These are phyloP conservation scores for Mortierella sp. DNA, from an alignment of 371 early-diverging fungal species.

Conservation along the genomic window DNA sequence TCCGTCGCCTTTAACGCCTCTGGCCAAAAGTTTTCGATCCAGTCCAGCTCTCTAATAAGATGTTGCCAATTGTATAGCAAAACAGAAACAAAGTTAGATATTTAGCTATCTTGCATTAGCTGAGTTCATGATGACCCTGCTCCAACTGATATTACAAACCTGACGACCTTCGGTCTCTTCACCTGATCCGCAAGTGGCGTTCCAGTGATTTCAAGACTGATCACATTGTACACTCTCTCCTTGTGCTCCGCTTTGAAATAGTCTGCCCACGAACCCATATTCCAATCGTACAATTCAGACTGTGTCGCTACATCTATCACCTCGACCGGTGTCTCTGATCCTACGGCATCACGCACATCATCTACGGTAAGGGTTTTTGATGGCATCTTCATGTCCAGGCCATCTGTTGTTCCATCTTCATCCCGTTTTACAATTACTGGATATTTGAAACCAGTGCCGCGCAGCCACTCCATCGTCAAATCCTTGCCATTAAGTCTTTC, in stretches of 20 bases:
- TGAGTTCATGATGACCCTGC: not conserved
- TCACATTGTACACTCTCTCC: constrained; percentile 85
- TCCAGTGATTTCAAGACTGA: constrained; percentile 87
- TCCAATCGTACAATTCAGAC: constrained; percentile 80
- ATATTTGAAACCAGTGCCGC: constrained; percentile 67
- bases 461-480: constrained; percentile 68
- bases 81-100: not conserved
- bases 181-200: constrained; percentile 76
- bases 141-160: constrained; percentile 48
- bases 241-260: constrained; percentile 76
- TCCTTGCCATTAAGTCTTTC: constrained; percentile 65
- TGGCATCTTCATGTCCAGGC: constrained; percentile 90
- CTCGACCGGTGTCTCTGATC: constrained; percentile 55
- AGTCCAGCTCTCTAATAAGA: constrained; percentile 78
- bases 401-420: constrained; percentile 51
- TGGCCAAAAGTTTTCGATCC: constrained; percentile 92
- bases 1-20: constrained; percentile 63
- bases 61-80: too few relatives aligned
- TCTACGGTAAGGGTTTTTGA: constrained; percentile 67
- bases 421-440: constrained; percentile 69
- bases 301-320: constrained; percentile 86
- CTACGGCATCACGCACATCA: constrained; percentile 78
- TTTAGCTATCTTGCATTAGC: not conserved
- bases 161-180: constrained; percentile 80
- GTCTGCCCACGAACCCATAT: constrained; percentile 84